A percentile compares a stretch with the other conserved stretches of the same genome.
These are phyloP conservation scores for Penicillium brevicompactum DNA, from an alignment of 2,329 filamentous ascomycete genomes.

Conservation along the genomic window DNA sequence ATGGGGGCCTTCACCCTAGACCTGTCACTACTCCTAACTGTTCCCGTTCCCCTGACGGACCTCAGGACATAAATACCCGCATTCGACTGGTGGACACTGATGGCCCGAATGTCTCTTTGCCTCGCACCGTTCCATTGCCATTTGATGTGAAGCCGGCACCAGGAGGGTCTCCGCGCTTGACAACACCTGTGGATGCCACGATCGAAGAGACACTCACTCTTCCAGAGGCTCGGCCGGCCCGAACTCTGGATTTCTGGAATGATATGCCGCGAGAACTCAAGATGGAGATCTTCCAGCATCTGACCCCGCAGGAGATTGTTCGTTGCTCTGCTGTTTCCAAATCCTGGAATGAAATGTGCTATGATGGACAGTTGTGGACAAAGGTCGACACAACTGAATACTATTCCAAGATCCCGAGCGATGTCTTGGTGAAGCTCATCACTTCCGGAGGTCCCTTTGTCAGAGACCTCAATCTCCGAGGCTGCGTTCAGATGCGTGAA, in stretches of 20 bases:
- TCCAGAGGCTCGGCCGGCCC: slow-evolving; percentile 32
- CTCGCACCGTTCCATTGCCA: slow-evolving; percentile 64
- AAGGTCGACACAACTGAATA: slow-evolving; percentile 82
- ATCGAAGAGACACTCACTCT: slow-evolving; percentile 20
- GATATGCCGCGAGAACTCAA: slow-evolving; percentile 81
- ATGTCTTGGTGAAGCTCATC: slow-evolving; percentile 82
- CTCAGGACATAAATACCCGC: slow-evolving; percentile 57
- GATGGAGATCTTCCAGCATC: slow-evolving; percentile 73
- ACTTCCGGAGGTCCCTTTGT: slow-evolving; percentile 84
- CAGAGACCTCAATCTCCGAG: slow-evolving; percentile 83
- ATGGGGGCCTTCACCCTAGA: slow-evolving; percentile 58
- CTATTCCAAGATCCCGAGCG: slow-evolving; percentile 82
- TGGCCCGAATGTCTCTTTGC: slow-evolving; percentile 34
- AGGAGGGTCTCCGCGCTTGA: slow-evolving; percentile 35
- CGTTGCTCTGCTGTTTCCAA: slow-evolving; percentile 76
- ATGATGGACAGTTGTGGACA: slow-evolving; percentile 92
- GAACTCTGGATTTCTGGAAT: slow-evolving; percentile 71
- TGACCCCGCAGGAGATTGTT: slow-evolving; percentile 79
- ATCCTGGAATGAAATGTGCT: slow-evolving; percentile 79
- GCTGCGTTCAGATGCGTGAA: slow-evolving; percentile 85
- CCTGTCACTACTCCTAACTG: slow-evolving; percentile 56
- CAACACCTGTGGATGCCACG: slow-evolving; percentile 15
- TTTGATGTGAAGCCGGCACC: slow-evolving; percentile 59
- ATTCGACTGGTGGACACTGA: slow-evolving; percentile 58
- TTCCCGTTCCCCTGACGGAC: slow-evolving; percentile 48